Evolutionary conservation across 306 rosid species (phyloP).

Genomic region (Ceratonia siliqua): DNA sequence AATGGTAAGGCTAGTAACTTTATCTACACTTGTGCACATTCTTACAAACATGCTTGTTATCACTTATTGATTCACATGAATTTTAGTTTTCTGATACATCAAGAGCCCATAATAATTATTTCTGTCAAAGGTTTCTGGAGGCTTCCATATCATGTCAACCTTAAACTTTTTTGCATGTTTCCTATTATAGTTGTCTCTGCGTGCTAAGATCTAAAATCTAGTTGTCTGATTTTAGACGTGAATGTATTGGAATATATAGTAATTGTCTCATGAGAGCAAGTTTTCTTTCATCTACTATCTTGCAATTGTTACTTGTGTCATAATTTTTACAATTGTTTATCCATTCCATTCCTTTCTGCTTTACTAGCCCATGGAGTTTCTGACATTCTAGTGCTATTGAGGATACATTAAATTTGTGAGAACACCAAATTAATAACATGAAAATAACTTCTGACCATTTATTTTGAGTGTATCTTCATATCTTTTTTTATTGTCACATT

Average conservation of each 20-base stretch:
- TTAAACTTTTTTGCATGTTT: background rate
- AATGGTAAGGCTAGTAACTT: constrained; percentile 58
- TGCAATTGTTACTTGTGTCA: background rate
- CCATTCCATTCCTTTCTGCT: background rate
- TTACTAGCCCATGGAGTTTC: background rate
- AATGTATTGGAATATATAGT: background rate
- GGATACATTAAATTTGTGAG: constrained; percentile 7
- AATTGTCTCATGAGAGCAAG: constrained; percentile 1
- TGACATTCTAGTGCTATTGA: background rate
- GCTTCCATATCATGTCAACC: background rate
- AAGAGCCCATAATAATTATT: background rate
- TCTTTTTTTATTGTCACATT: background rate
- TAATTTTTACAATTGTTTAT: background rate
- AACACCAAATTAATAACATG: background rate
- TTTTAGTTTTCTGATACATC: constrained; percentile 10
- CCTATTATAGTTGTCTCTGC: background rate
- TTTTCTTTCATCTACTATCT: background rate
- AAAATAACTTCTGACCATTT: background rate
- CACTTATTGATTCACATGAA: background rate
- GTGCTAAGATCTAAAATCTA: background rate
- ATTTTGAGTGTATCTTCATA: constrained; percentile 5
- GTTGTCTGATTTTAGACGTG: background rate
- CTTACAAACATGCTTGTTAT: background rate
- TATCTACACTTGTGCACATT: background rate
- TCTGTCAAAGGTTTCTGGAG: constrained; percentile 28